Percentiles rank a stretch among this genome's conserved stretches.
Conservation (phyloP, 208 protist species). For the Crithidia mellificae region DNA sequence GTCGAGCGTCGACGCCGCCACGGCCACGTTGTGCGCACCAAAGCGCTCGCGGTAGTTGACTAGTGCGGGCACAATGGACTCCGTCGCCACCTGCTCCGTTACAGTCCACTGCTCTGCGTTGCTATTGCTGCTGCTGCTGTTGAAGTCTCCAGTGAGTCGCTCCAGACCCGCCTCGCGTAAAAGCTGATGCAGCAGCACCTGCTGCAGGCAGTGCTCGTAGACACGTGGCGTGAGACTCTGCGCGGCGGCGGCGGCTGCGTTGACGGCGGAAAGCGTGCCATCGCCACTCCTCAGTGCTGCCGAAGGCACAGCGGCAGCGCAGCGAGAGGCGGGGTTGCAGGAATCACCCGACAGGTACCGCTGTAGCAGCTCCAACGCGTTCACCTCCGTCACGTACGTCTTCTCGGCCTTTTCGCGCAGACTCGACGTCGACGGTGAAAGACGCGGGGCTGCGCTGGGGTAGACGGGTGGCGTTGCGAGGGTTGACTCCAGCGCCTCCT, state of each 20-base stretch:
- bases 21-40: conserved; percentile 31
- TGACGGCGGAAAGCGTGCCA: conserved; percentile 6
- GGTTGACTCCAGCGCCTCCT: conserved; percentile 28
- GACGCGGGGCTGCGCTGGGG: background rate
- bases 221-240: conserved; percentile 25
- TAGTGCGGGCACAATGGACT: conserved; percentile 26
- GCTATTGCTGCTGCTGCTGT: no score
- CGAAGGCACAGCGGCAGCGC: no score
- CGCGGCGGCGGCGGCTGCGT: conserved; percentile 17
- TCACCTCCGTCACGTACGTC: conserved; percentile 12
- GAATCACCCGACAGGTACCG: conserved; percentile 17
- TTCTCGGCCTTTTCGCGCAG: background rate
- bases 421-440: background rate
- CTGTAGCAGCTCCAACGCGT: conserved; percentile 30
- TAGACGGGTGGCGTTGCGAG: conserved; percentile 10
- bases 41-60: conserved; percentile 33
- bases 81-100: conserved; percentile 28
- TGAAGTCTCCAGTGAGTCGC: background rate
- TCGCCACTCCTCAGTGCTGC: background rate
- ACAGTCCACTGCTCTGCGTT: conserved; percentile 25
- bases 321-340: background rate
- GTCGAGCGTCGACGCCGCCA: conserved; percentile 17
- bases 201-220: conserved; percentile 35
- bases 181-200: conserved; percentile 28
- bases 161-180: conserved; percentile 27